These are phyloP conservation scores for Saccharomyces hybrid DNA, from an alignment of 1,139 yeast genomes.

Conservation along the genomic window DNA sequence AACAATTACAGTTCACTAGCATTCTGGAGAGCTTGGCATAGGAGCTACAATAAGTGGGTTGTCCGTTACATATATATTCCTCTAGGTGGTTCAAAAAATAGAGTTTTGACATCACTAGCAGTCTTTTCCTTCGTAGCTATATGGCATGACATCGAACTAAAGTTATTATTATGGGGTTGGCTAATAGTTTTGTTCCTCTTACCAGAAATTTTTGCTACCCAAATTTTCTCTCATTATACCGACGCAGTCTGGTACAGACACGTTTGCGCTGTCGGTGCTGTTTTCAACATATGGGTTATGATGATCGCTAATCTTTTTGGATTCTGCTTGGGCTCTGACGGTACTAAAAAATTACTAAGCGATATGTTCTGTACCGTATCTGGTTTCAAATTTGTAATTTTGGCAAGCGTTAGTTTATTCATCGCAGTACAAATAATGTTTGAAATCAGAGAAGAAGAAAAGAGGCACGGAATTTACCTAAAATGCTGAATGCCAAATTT, in stretches of 20 bases:
- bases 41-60: slow-evolving; percentile 87
- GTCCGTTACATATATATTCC: slow-evolving; percentile 79
- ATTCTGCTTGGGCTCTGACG: slow-evolving; percentile 86
- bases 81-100: slow-evolving; percentile 66
- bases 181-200: slow-evolving; percentile 72
- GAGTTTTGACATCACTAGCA: slow-evolving; percentile 67
- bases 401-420: slow-evolving; percentile 61
- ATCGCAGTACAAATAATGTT: slow-evolving; percentile 91
- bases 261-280: slow-evolving; percentile 80
- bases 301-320: slow-evolving; percentile 94
- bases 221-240: slow-evolving; percentile 36
- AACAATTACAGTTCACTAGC: slow-evolving; percentile 87
- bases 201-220: slow-evolving; percentile 73
- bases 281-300: slow-evolving; percentile 92
- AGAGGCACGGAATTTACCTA: slow-evolving; percentile 71
- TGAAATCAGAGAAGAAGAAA: slow-evolving; percentile 80
- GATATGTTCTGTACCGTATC: slow-evolving; percentile 68
- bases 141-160: slow-evolving; percentile 94
- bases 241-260: slow-evolving; percentile 64
- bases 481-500: slow-evolving; percentile 70
- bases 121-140: slow-evolving; percentile 96
- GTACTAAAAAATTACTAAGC: slow-evolving; percentile 54
- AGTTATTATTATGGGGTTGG: slow-evolving; percentile 92
- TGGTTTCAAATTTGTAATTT: slow-evolving; percentile 60
- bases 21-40: slow-evolving; percentile 98